Evolutionary conservation across 1,284 basidiomycete species (phyloP).

Genomic region (Pseudozyma thailandica): DNA sequence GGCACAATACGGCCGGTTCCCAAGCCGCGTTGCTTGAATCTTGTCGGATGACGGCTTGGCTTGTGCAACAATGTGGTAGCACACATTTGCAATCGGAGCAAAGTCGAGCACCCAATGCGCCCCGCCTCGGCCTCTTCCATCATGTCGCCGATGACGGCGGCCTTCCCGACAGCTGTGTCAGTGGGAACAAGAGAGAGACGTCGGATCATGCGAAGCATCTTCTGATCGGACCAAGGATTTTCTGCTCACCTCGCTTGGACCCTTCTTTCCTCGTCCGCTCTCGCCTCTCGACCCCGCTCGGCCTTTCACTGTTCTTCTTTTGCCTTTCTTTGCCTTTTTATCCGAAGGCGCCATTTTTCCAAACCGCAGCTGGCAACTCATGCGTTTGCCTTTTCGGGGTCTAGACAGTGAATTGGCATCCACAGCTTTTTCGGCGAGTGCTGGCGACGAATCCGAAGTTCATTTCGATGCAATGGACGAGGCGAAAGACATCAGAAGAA

Average conservation of each 20-base stretch:
- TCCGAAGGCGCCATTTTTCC: conserved; percentile 11
- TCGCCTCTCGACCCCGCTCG: conserved; percentile 6
- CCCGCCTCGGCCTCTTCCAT: neutral
- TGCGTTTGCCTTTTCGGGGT: too few species aligned
- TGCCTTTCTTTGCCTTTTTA: conserved; percentile 5
- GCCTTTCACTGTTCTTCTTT: neutral
- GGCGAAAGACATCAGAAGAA: too few species aligned
- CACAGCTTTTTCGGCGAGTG: too few species aligned
- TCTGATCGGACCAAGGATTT: conserved; percentile 5
- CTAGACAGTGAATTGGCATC: too few species aligned
- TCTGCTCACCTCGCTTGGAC: conserved; percentile 6
- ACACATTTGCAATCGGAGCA: too few species aligned
- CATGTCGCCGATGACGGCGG: neutral
- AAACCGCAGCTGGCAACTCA: conserved; percentile 3
- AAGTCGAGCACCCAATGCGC: too few species aligned
- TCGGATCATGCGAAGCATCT: conserved; percentile 6
- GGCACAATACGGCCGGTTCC: conserved; percentile 1
- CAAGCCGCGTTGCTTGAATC: neutral
- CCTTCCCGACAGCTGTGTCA: neutral
- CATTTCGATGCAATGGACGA: too few species aligned
- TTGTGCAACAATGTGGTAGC: conserved; percentile 9
- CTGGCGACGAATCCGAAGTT: too few species aligned
- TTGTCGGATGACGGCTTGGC: neutral
- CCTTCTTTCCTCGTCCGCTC: neutral
- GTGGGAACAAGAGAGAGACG: neutral